Conservation (phyloP, 1,139 yeast genomes). For the Lodderomyces oxycetoniae region DNA sequence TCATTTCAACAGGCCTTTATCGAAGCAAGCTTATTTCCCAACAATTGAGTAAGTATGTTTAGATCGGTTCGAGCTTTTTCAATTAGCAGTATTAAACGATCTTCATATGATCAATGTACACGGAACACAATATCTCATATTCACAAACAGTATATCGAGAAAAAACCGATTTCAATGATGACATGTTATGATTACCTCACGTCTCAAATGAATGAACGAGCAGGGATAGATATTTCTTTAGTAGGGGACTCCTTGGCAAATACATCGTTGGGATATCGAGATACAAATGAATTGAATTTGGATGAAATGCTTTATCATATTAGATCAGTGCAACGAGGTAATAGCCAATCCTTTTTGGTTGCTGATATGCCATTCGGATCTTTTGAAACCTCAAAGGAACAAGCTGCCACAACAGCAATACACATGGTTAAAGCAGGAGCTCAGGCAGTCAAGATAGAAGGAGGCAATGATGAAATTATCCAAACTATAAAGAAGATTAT, state of each 20-base stretch:
- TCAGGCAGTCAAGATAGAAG: conserved; percentile 85
- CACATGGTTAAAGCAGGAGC: conserved; percentile 60
- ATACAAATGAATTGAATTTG: conserved; percentile 68
- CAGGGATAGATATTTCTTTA: conserved; percentile 65
- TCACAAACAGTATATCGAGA: conserved; percentile 31
- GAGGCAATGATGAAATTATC: conserved; percentile 56
- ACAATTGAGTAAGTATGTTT: too few relatives aligned
- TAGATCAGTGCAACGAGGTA: conserved; percentile 71
- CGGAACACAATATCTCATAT: conserved; percentile 42
- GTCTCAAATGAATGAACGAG: conserved; percentile 63
- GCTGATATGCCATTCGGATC: conserved; percentile 91
- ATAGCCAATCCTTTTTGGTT: conserved; percentile 58
- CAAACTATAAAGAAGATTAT: conserved; percentile 46
- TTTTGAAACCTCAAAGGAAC: conserved; percentile 59
- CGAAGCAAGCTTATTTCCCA: too few relatives aligned
- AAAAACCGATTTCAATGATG: conserved; percentile 62
- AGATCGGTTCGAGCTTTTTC: conserved; percentile 1
- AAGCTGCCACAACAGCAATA: conserved; percentile 65
- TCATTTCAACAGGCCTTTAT: too few relatives aligned
- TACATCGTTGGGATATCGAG: conserved; percentile 80
- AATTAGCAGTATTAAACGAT: conserved; percentile 3
- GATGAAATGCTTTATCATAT: conserved; percentile 80
- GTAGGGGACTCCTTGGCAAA: conserved; percentile 93
- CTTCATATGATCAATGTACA: conserved; percentile 12
- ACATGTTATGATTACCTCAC: conserved; percentile 90